Evolutionary conservation across 1,139 yeast genomes (phyloP).

Genomic region (Debaryomycetaceae sp.): DNA sequence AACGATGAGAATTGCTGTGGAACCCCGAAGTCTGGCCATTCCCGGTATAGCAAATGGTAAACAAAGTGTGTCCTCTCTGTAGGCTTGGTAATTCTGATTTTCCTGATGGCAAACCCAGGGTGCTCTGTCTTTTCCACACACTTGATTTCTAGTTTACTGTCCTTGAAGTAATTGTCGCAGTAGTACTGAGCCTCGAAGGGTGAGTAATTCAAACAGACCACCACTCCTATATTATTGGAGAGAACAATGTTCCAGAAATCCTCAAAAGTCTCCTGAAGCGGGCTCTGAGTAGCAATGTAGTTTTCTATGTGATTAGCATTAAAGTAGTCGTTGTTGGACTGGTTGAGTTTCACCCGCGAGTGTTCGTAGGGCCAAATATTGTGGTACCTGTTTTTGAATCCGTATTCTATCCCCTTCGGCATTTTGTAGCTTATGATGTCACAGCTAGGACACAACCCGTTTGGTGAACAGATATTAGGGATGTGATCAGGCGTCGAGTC

Average conservation of each 20-base stretch:
- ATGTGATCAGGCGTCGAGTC: slow-evolving; percentile 11
- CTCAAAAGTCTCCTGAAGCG: slow-evolving; percentile 34
- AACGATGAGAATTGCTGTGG: slow-evolving; percentile 54
- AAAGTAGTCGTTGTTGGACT: slow-evolving; percentile 35
- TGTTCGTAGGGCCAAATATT: slow-evolving; percentile 49
- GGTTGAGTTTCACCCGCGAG: slow-evolving; percentile 34
- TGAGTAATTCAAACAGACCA: slow-evolving; percentile 64
- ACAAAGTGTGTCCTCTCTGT: slow-evolving; percentile 20
- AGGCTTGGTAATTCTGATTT: slow-evolving; percentile 12
- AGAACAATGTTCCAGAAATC: slow-evolving; percentile 46
- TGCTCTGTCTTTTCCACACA: slow-evolving; percentile 7
- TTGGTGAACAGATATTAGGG: slow-evolving; percentile 40
- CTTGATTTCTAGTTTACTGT: slow-evolving; percentile 11
- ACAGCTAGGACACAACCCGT: slow-evolving; percentile 42
- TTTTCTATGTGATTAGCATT: slow-evolving; percentile 38
- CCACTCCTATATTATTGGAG: slow-evolving; percentile 57
- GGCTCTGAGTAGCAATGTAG: slow-evolving; percentile 47
- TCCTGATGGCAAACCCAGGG: slow-evolving; percentile 17
- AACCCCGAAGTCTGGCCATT: slow-evolving; percentile 83
- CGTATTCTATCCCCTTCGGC: slow-evolving; percentile 51
- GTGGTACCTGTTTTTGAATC: slow-evolving; percentile 43
- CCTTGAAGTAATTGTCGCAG: slow-evolving; percentile 16
- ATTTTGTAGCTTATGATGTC: slow-evolving; percentile 43
- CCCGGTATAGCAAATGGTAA: slow-evolving; percentile 64
- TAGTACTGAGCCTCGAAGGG: slow-evolving; percentile 16